Conservation (phyloP, 2,329 filamentous ascomycete species). For the Trichoderma pleuroti region DNA sequence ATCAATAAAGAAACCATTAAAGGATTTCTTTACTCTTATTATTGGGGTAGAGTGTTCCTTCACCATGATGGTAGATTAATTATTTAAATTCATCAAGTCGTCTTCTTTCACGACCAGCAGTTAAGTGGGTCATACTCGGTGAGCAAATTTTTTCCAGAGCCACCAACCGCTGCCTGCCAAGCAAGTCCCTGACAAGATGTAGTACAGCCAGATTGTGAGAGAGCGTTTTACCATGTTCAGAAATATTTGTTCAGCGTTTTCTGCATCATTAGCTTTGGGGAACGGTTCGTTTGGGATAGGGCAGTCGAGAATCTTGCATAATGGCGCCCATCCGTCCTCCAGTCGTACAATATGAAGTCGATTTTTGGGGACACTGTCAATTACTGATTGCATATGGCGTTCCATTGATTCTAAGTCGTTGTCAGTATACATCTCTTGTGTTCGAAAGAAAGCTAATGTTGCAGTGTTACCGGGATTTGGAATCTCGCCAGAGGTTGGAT, state of each 20-base stretch:
- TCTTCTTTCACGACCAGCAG: background rate
- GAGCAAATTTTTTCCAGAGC: background rate
- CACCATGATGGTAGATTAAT: background rate
- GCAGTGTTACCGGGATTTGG: background rate
- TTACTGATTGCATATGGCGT: background rate
- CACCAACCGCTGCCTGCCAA: background rate
- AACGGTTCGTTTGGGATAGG: constrained; percentile 27
- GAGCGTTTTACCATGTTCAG: background rate
- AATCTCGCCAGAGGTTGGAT: background rate
- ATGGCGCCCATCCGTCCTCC: constrained; percentile 28
- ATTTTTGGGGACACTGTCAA: constrained; percentile 20
- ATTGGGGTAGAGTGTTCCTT: background rate
- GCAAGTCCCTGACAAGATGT: background rate
- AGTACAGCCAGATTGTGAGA: background rate
- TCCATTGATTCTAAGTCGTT: background rate
- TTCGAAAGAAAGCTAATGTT: background rate
- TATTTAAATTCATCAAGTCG: background rate
- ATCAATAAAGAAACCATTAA: background rate
- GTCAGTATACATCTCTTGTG: background rate
- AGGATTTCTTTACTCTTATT: background rate
- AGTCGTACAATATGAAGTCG: constrained; percentile 4
- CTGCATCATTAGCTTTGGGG: constrained; percentile 26
- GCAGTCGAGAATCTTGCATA: constrained; percentile 27
- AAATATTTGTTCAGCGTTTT: background rate
- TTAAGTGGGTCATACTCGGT: background rate